Conservation (phyloP, 2,329 filamentous ascomycete species). For the Neophaeococcomyces aloes region DNA sequence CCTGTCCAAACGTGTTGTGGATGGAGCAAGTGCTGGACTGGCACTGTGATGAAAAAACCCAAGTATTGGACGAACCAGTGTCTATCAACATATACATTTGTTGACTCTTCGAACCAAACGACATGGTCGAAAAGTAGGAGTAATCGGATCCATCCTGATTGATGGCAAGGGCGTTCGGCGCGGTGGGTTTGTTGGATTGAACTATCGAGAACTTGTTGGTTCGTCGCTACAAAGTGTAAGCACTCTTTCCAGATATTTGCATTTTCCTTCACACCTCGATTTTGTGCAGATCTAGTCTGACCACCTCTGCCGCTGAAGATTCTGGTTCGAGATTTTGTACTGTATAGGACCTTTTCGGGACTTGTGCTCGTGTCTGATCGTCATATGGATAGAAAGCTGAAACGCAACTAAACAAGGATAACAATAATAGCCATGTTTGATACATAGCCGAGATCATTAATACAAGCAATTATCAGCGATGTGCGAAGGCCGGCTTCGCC, state of each 20-base stretch:
- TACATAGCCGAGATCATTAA: constrained; percentile 12
- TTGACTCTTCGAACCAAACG: constrained; percentile 40
- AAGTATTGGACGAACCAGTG: constrained; percentile 55
- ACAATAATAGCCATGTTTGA: constrained; percentile 18
- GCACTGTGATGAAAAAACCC: constrained; percentile 70
- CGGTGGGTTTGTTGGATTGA: constrained; percentile 29
- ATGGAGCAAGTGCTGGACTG: constrained; percentile 52
- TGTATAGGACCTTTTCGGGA: constrained; percentile 27
- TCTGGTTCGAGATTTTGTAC: constrained; percentile 21
- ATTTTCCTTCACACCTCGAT: constrained; percentile 16
- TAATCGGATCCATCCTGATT: constrained; percentile 45
- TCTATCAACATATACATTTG: constrained; percentile 46
- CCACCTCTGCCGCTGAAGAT: constrained; percentile 13
- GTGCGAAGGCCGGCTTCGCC: constrained; percentile 6
- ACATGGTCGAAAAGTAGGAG: constrained; percentile 44
- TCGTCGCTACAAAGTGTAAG: constrained; percentile 26
- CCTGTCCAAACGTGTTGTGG: constrained; percentile 59
- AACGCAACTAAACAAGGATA: constrained; percentile 16
- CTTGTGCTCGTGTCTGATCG: constrained; percentile 16
- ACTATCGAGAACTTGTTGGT: constrained; percentile 41
- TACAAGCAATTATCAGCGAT: background rate
- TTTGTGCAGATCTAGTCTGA: constrained; percentile 31
- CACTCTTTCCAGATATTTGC: background rate
- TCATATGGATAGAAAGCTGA: constrained; percentile 36
- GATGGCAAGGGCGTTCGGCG: constrained; percentile 40